Evolutionary conservation across 352 stramenopile species (phyloP).

Genomic region (Phytophthora rubi): DNA sequence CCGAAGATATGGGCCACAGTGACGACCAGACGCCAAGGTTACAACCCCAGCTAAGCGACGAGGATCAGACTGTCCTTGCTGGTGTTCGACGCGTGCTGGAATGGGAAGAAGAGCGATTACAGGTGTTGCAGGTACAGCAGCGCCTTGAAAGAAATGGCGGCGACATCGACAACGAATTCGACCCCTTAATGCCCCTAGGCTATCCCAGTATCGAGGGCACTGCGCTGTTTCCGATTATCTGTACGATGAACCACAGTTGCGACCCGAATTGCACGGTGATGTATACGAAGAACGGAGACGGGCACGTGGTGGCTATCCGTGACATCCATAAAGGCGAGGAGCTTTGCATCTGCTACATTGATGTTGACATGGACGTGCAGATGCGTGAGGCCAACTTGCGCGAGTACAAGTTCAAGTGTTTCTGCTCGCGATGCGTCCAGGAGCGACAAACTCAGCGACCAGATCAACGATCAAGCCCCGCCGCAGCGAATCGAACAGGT

Average conservation of each 20-base stretch:
- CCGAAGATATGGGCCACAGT: slow-evolving; percentile 14
- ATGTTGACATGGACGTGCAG: slow-evolving; percentile 76
- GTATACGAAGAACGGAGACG: slow-evolving; percentile 83
- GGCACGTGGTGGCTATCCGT: slow-evolving; percentile 74
- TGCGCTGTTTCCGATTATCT: slow-evolving; percentile 92
- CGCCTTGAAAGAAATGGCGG: slow-evolving; percentile 71
- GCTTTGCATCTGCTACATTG: slow-evolving; percentile 96
- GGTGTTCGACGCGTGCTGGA: slow-evolving; percentile 55
- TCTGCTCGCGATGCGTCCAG: slow-evolving; percentile 62
- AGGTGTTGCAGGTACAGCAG: slow-evolving; percentile 48
- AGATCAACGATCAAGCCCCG: slow-evolving; percentile 2
- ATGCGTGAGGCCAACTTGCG: slow-evolving; percentile 72
- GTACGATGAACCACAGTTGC: slow-evolving; percentile 98
- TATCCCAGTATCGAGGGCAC: slow-evolving; percentile 91
- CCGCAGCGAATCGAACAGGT: neutral
- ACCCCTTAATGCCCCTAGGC: slow-evolving; percentile 36
- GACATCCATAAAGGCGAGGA: slow-evolving; percentile 90
- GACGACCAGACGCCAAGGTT: slow-evolving; percentile 18
- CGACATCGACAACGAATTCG: slow-evolving; percentile 34
- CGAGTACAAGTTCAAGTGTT: slow-evolving; percentile 86
- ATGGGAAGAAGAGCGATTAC: slow-evolving; percentile 47
- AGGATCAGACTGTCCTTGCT: slow-evolving; percentile 41
- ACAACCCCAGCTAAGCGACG: slow-evolving; percentile 31
- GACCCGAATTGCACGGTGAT: slow-evolving; percentile 92
- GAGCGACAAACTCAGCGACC: slow-evolving; percentile 36